Evolutionary conservation across 371 early-diverging fungal species (phyloP).

Genomic region (Rhizopus arrhizus): DNA sequence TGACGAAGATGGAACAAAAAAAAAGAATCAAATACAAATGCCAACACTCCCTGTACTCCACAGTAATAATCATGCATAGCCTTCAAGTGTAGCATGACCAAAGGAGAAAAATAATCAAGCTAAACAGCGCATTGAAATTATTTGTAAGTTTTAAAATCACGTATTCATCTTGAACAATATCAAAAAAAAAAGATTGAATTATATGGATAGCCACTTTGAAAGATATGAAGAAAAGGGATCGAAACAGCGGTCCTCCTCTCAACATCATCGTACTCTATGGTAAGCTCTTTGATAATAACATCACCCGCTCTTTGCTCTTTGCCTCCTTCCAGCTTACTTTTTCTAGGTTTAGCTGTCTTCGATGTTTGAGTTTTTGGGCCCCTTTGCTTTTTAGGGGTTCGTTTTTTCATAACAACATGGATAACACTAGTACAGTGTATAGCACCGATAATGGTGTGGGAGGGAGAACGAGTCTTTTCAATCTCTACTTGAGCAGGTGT

Average conservation of each 20-base stretch:
- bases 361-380: conserved; percentile 12
- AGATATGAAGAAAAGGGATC: too few species aligned
- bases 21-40: conserved; percentile 25
- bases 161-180: too few species aligned
- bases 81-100: conserved; percentile 39
- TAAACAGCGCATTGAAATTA: too few species aligned
- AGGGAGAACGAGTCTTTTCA: conserved; percentile 17
- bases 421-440: conserved; percentile 22
- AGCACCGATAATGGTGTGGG: conserved; percentile 25
- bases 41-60: conserved; percentile 31
- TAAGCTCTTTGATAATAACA: background rate
- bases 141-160: too few species aligned
- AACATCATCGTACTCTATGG: too few species aligned
- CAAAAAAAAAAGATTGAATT: too few species aligned
- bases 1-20: conserved; percentile 46
- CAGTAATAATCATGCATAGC: conserved; percentile 36
- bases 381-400: conserved; percentile 15
- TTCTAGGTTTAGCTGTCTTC: conserved; percentile 3
- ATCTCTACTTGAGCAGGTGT: conserved; percentile 13
- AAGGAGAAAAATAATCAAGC: background rate
- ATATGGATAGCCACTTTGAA: too few species aligned
- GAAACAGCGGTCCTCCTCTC: too few species aligned
- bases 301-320: conserved; percentile 10
- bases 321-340: conserved; percentile 9
- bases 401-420: conserved; percentile 15